Evolutionary conservation across 768 basidiomycete genomes (phyloP).

Genomic region (Mycena maculata): DNA sequence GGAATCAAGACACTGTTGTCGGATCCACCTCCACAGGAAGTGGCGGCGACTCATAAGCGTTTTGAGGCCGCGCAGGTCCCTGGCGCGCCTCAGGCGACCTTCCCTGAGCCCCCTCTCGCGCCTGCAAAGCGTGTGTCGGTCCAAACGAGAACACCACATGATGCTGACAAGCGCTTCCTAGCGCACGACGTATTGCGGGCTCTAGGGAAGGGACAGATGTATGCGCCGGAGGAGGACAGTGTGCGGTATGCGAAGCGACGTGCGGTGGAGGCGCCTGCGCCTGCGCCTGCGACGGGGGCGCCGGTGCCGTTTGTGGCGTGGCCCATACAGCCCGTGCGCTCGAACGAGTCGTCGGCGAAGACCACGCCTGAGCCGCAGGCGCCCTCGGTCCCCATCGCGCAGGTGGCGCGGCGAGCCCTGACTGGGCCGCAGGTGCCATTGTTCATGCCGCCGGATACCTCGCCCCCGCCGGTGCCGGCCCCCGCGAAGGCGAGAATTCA

Average conservation of each 20-base stretch:
- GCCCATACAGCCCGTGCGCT: constrained; percentile 7
- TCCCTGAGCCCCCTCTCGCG: background rate
- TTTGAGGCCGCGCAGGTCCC: background rate
- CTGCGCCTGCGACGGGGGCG: background rate
- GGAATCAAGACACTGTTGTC: constrained; percentile 7
- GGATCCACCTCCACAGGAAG: background rate
- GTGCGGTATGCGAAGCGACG: constrained; percentile 31
- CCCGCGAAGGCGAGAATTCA: background rate
- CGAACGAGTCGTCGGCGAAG: constrained; percentile 23
- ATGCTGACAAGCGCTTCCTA: constrained; percentile 31
- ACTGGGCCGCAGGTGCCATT: constrained; percentile 3
- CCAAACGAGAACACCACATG: background rate
- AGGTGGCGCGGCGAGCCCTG: background rate
- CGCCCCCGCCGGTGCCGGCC: background rate
- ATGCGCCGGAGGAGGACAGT: constrained; percentile 23
- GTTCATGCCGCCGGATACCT: constrained; percentile 25
- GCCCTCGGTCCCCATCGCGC: too few relatives aligned
- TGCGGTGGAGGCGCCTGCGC: constrained; percentile 12
- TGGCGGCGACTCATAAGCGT: background rate
- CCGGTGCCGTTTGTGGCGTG: background rate
- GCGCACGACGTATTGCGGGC: constrained; percentile 32
- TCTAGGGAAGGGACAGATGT: constrained; percentile 24
- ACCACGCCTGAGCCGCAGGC: constrained; percentile 3
- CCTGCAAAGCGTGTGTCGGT: constrained; percentile 1
- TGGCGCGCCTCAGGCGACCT: constrained; percentile 19